These are phyloP conservation scores for Silene latifolia DNA, from an alignment of 148 eudicot genomes.

Conservation along the genomic window DNA sequence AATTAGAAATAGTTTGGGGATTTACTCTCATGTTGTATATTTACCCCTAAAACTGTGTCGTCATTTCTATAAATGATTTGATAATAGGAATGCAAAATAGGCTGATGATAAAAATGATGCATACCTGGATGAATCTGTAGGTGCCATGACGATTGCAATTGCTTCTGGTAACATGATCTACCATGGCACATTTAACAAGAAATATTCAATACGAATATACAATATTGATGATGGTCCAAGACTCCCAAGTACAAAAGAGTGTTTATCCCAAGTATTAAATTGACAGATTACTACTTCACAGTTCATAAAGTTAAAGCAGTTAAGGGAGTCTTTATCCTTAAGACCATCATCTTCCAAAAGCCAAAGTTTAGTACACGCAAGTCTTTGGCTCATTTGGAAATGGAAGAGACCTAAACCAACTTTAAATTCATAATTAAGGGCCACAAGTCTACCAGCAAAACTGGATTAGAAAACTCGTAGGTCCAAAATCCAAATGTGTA, in stretches of 20 bases:
- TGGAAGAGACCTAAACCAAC: neutral
- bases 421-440: neutral
- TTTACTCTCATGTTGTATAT: slow-evolving; percentile 1
- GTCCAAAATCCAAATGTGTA: neutral
- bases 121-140: slow-evolving; percentile 90
- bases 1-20: neutral
- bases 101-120: neutral
- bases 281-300: neutral
- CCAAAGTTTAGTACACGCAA: neutral
- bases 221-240: no score
- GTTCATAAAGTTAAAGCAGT: neutral
- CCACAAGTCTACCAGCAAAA: neutral
- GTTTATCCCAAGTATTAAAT: neutral
- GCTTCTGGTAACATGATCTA: slow-evolving; percentile 99
- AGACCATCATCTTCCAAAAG: neutral
- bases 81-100: neutral
- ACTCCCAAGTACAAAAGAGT: no score
- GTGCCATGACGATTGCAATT: slow-evolving; percentile 98
- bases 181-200: slow-evolving; percentile 5
- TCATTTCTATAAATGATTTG: neutral
- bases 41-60: neutral
- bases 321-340: neutral
- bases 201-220: neutral
- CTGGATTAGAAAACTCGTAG: neutral
- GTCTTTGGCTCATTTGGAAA: neutral